Base-by-base conservation (phyloP, 1,284 basidiomycete genomes). In the Tilletia indica region DNA sequence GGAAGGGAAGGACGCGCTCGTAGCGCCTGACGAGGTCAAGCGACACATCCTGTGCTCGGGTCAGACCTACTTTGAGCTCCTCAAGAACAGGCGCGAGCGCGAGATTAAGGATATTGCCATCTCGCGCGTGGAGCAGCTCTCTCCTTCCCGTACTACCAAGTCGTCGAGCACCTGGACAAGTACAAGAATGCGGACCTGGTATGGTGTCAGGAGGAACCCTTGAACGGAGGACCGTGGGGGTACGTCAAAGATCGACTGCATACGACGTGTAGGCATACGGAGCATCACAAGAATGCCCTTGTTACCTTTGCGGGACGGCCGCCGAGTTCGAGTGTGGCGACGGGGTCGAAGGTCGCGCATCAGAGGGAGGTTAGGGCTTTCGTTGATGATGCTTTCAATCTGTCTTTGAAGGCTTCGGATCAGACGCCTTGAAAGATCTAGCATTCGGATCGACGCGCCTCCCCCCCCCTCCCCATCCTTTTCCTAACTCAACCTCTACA, bases 181-280 rank as follows among this genome's bases (percentile, higher is more conserved):
- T 99, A 97, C 87, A 93, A 94, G 76, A 97, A 99, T 84, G 93
- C 94, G 38, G 91, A 92, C 77, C 85, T 97, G 58, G 87, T 93
- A 69, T 97, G 93, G 93, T 93, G 91, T 81, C 95, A 97, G 87
- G 90, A 90, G 80, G 92, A 96, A 85, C 94, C 94, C 5, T 85
- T 97, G 74, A 97, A 97, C 88, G 85, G 85, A 74, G 83, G 83
- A 70, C 85, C 84, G 16, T 91, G 93, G 45, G 95, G 93, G 51
- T 96, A 98, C 82, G 89, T 97, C 71, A 92, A 92, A 67, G 93
- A 94, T 39, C 90, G 93, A 36, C 73, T 83, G 72, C 74, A 80
- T 68, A 83, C 80, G 12, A 76, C 80, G 5, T 80, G 78, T 71
- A 58, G 77, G 25, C 79, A 84, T 68, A 80, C 82, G 48, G 70